Conservation (phyloP, 768 basidiomycete genomes). For the Gymnopilus dilepis region DNA sequence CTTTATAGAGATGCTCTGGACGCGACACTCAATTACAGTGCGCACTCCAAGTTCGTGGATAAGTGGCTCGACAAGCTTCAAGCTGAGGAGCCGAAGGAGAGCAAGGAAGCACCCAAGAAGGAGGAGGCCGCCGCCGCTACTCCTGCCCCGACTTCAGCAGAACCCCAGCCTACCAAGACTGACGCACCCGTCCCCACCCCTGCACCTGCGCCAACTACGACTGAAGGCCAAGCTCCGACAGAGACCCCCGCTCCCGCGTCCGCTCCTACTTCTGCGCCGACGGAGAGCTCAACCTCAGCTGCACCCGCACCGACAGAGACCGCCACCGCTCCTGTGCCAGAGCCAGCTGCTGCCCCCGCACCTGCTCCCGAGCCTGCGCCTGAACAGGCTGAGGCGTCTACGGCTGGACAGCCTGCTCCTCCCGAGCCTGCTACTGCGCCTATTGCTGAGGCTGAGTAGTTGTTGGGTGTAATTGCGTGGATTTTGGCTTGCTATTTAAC, state of each 20-base stretch:
- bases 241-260: too few relatives aligned
- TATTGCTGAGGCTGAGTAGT: neutral
- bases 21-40: slow-evolving; percentile 63
- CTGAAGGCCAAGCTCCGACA: too few relatives aligned
- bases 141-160: too few relatives aligned
- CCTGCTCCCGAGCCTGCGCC: slow-evolving; percentile 1
- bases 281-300: neutral
- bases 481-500: neutral
- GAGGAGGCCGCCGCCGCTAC: neutral
- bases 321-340: neutral
- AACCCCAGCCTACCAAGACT: too few relatives aligned
- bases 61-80: slow-evolving; percentile 65
- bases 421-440: slow-evolving; percentile 13
- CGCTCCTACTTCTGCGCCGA: slow-evolving; percentile 11
- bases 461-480: neutral
- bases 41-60: slow-evolving; percentile 73
- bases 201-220: too few relatives aligned
- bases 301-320: neutral
- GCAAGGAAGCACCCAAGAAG: neutral
- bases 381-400: neutral
- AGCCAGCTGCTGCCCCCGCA: neutral
- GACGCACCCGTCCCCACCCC: too few relatives aligned
- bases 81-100: slow-evolving; percentile 37
- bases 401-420: neutral
- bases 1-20: slow-evolving; percentile 58